Base-by-base conservation (phyloP, 768 basidiomycete species). In the Mycena vulgaris region DNA sequence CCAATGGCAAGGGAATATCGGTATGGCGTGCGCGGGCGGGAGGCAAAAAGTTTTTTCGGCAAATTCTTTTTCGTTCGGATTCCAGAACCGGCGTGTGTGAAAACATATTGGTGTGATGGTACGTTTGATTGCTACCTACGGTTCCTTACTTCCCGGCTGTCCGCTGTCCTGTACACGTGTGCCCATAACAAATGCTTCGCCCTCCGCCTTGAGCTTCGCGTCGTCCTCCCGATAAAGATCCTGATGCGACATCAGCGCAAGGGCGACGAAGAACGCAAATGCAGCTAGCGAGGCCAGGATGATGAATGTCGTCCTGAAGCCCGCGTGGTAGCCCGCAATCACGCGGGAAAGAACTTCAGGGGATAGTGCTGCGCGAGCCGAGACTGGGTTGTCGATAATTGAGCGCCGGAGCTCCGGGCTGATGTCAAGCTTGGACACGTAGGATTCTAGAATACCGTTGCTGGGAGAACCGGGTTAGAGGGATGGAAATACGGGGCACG, bases 141-240 rank as follows among this genome's bases (percentile, higher is more conserved):
- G 39, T 35, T 61, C 51, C 40, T 33, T 55, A 21, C 30, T 57
- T 1, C 16, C 48, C 16, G 55, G 28, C n/a, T 35, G 45, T 5
- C 21, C 66, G 30, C 45, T 58, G 17, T 23, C 55, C 37, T 56
- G 59, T 7, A 62, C 53, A 25, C 53, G 42, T 45, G 66, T 63
- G 52, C 59, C 66, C 57, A 60, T 67, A 5, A 72, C 49, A 63
- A 72, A 74, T 35, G 69, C 71, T 56, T 72, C 51, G 31, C 72
- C 75, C 49, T 76, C 70, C 39, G 62, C 59, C 39, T 74, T 69
- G 31, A 76, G 33, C 42, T 45, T 61, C 23, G 71, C 68, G 39
- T 76, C 75, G 60, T 76, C 75, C n/a, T 69, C 67, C 14, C 75
- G 73, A 66, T 76, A 62, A 33, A 76, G 69, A 51, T 66, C 66